These are phyloP conservation scores for Boeremia lycopersici DNA, from an alignment of 2,329 filamentous ascomycete genomes.

Conservation along the genomic window DNA sequence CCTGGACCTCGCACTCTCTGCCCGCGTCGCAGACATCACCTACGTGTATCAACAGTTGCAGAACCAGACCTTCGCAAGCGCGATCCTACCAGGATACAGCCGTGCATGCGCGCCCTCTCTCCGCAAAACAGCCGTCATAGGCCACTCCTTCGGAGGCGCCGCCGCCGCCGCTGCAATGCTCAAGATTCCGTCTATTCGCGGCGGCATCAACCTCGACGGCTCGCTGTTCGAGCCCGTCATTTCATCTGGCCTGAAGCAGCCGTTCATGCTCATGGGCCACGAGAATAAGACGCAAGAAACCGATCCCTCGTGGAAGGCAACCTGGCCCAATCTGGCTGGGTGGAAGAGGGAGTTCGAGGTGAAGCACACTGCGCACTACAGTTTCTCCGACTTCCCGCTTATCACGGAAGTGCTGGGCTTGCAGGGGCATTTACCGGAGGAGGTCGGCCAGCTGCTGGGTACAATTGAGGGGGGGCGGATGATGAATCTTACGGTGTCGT, in stretches of 20 bases:
- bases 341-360: conserved; percentile 40
- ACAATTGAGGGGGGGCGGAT: conserved; percentile 28
- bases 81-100: conserved; percentile 11
- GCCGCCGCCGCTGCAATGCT: conserved; percentile 30
- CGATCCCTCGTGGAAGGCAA: conserved; percentile 34
- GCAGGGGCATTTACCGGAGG: conserved; percentile 21
- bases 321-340: conserved; percentile 28
- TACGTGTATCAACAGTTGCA: conserved; percentile 30
- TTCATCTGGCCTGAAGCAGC: conserved; percentile 18
- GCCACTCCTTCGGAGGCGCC: conserved; percentile 48
- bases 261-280: conserved; percentile 35
- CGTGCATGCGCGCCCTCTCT: not conserved
- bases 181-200: conserved; percentile 24
- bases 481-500: conserved; percentile 27
- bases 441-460: conserved; percentile 29
- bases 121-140: conserved; percentile 30
- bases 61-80: conserved; percentile 14
- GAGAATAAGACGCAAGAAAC: conserved; percentile 38
- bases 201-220: conserved; percentile 47
- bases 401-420: conserved; percentile 23
- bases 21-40: conserved; percentile 30
- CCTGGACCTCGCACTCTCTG: conserved; percentile 25
- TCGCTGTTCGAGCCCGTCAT: conserved; percentile 33
- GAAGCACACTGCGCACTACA: conserved; percentile 32
- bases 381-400: conserved; percentile 36